A percentile compares a stretch with the other conserved stretches of the same genome.
Evolutionary conservation across 2,329 filamentous ascomycete genomes (phyloP).

Genomic region (Corniculantispora saksenae): DNA sequence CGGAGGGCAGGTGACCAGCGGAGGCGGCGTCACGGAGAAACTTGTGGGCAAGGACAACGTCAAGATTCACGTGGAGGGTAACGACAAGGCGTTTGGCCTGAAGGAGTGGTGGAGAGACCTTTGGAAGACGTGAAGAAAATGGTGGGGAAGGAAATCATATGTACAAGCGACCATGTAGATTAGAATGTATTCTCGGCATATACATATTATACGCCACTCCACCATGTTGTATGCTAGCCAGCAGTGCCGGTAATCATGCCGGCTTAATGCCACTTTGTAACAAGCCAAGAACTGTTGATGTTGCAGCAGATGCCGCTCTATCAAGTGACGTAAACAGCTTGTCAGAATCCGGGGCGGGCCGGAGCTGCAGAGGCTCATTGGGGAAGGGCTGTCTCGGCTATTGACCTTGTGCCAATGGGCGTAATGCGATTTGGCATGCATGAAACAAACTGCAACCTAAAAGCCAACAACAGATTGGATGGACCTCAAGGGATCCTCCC

Average conservation of each 20-base stretch:
- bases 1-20: slow-evolving; percentile 33
- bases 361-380: neutral
- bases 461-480: neutral
- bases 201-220: neutral
- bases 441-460: neutral
- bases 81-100: slow-evolving; percentile 77
- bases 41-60: slow-evolving; percentile 53
- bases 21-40: slow-evolving; percentile 58
- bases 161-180: neutral
- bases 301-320: neutral
- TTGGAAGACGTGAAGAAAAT: slow-evolving; percentile 43
- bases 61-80: slow-evolving; percentile 71
- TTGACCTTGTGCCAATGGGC: slow-evolving; percentile 10
- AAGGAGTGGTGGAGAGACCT: slow-evolving; percentile 88
- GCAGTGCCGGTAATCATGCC: neutral
- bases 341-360: neutral
- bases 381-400: slow-evolving; percentile 1
- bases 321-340: neutral
- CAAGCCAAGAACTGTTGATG: neutral
- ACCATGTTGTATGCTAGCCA: neutral
- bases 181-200: neutral
- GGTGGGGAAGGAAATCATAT: neutral
- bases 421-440: neutral
- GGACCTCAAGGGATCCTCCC: neutral
- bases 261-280: neutral